Base-by-base conservation (phyloP, 805 yeast genomes). In the Lipomyces mesembrius region DNA sequence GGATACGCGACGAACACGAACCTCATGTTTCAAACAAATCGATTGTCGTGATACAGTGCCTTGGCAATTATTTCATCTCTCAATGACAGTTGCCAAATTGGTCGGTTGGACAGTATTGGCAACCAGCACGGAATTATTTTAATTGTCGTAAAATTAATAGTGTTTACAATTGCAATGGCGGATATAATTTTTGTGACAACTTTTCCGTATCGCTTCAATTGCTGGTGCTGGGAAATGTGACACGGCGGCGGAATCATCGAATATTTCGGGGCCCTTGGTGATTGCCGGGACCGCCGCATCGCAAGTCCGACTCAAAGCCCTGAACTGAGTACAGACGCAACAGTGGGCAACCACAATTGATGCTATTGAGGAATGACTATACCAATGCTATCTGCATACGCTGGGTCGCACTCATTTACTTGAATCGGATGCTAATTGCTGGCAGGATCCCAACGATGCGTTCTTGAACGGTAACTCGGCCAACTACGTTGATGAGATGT, bases 401-500 rank as follows among this genome's bases (percentile, higher is more conserved):
- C 49, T 43, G 49, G 22, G 14, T 35, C 27, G 2, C 12, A 43
- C 14, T 32, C 17, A 11, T 12, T 20, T 17, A 5, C 25, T 8
- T 3, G 46, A 20, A 32, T 29, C 11, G n/a, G 17, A 9, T 43
- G 27, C 35, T 32, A 46, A 59, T 25, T 53, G 8, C 22, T 6
- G 43, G 1, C 32, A 68, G 71, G 67, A 66, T 51, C 63, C 70
- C 57, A 72, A 74, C 65, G 99, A 95, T 80, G 84, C 87, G 54
- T 95, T 95, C 79, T 81, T 93, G 73, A 90, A 90, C 73, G 86
- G 95, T 67, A 87, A 87, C 77, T 91, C 91, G 79, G 95, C 97
- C 70, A 87, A 88, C 75, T 95, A 95, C 80, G 90, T 95, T 74
- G 99, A 95, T 79, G 98, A 95, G 82, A 95, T 95, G 99, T 95